Evolutionary conservation across 352 stramenopile species (phyloP), one percentile per base, ranked within the genome.

Genomic region (Globisporangium megalacanthum): DNA sequence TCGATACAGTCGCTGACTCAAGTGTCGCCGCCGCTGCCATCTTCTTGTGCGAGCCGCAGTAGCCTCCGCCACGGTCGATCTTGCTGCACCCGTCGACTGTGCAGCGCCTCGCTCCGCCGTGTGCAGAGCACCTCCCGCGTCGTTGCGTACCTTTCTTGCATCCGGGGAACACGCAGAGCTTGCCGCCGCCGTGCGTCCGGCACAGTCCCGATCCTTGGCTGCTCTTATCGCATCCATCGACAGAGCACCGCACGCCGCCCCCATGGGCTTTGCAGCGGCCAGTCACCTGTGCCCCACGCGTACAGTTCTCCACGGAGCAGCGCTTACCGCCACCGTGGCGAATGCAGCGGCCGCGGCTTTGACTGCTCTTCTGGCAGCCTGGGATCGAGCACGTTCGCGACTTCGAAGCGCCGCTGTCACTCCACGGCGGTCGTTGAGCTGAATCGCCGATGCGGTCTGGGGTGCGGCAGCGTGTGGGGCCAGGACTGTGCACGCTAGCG

Each of bases 251-350:
- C 42, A 72, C 64, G 25, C 25, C 25, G 25, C 25, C 25, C 2
- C 25, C 25, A 29, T 29, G 25, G 25, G 25, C 25, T 29, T 83
- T 83, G 69, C 73, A 83, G 33, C 67, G 66, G 29, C 73, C 73
- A 22, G 64, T 68, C 5, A 67, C 69, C 48, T 83, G 73, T 17
- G 73, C 73, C 15, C 67, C 71, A 17, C 68, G 76, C 8, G 54
- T 49, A 45, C 77, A 87, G 46, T 73, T 68, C 29, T 71, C 54
- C 22, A 83, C 60, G 4, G 54, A 48, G 66, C 83, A 94, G 42
- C 84, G 78, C 59, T 90, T 89, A 59, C 86, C 86, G 19, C 86
- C 86, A 14, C 86, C 83, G 59, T 95, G 86, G 45, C 84, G 83
- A 52, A 92, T 92, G 60, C 86, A 95, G 1, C 55, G 63, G 3